Evolutionary conservation across 768 basidiomycete species (phyloP), one percentile per base, ranked within the genome.

Genomic region (Chiua virens): DNA sequence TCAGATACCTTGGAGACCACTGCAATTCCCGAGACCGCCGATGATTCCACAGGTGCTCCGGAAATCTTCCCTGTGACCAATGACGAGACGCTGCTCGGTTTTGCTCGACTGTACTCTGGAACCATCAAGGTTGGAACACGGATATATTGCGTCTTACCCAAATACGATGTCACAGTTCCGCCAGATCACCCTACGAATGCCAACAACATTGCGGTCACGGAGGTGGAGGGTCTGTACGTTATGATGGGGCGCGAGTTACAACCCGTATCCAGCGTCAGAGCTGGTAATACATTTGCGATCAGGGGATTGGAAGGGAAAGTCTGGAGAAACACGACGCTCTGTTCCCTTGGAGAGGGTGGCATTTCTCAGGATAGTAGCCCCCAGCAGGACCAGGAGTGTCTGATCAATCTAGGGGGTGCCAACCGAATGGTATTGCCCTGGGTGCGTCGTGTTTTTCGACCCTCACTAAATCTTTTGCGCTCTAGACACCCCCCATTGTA

Each of bases 161-260:
- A 96, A 71, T 98, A 91, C 73, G 80, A 85, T 57, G 62, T 76
- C 18, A 52, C 79, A 3, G 71, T 91, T 17, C 76, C 74, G 5
- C 85, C 89, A 0, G 72, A 72, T 11, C 85, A 94, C 60, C 80
- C 85, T 8, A 64, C 69, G 28, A 98, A 98, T 70, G 70, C 67
- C 14, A 82, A 80, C 54, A 79, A 88, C 61, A 58, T 94, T 38
- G 64, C 79, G 21, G 70, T 74, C 9, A 77, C 85, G 21, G 75
- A 73, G n/a, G 81, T 95, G 14, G 80, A 84, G 50, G 85, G 83
- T 7, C 69, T 99, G 45, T 99, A 98, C 69, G 81, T 89, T 43
- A 98, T 99, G 92, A 98, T 99, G 97, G 97, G 97, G 3, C 75
- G 92, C 38, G 95, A 98, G 63, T 77, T 99, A n/a, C 84, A 91